These are phyloP conservation scores for Colletotrichum godetiae DNA, from an alignment of 2,329 filamentous ascomycete genomes.

Conservation along the genomic window DNA sequence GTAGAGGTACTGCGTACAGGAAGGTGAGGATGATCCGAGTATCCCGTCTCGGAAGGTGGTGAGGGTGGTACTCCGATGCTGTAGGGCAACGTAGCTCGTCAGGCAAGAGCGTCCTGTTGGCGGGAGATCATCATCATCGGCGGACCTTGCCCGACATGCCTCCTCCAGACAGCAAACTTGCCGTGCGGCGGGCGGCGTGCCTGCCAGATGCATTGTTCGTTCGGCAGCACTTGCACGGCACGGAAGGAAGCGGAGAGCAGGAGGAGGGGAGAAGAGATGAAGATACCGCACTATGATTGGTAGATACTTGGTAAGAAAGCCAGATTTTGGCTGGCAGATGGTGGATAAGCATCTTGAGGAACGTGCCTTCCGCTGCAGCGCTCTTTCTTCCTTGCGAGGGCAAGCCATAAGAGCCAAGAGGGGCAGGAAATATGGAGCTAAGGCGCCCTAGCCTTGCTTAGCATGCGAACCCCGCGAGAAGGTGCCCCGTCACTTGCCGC, in stretches of 20 bases:
- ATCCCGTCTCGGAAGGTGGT: conserved; percentile 23
- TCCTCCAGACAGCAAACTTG: conserved; percentile 1
- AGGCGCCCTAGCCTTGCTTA: no score
- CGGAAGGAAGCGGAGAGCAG: conserved; percentile 4
- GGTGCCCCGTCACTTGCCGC: conserved; percentile 23
- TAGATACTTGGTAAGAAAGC: not conserved
- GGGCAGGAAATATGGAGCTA: conserved; percentile 2
- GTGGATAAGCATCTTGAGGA: conserved; percentile 20
- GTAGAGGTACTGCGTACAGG: no score
- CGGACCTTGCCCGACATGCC: conserved; percentile 30
- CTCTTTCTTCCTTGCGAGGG: conserved; percentile 1
- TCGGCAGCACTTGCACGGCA: conserved; percentile 17
- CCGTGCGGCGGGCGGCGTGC: not conserved
- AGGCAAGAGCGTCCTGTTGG: not conserved
- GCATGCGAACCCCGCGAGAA: conserved; percentile 33
- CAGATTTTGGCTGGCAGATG: not conserved
- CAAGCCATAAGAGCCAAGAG: not conserved
- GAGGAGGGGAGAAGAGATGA: not conserved
- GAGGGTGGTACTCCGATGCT: not conserved
- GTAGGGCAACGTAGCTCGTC: no score
- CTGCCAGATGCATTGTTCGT: not conserved
- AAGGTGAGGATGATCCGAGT: conserved; percentile 4
- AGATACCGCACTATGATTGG: conserved; percentile 13
- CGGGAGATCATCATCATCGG: conserved; percentile 31
- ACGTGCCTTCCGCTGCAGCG: conserved; percentile 29